Percentiles rank a stretch among this genome's conserved stretches.
Conservation (phyloP, 495 filamentous ascomycete genomes). For the Penicillium paradoxum region DNA sequence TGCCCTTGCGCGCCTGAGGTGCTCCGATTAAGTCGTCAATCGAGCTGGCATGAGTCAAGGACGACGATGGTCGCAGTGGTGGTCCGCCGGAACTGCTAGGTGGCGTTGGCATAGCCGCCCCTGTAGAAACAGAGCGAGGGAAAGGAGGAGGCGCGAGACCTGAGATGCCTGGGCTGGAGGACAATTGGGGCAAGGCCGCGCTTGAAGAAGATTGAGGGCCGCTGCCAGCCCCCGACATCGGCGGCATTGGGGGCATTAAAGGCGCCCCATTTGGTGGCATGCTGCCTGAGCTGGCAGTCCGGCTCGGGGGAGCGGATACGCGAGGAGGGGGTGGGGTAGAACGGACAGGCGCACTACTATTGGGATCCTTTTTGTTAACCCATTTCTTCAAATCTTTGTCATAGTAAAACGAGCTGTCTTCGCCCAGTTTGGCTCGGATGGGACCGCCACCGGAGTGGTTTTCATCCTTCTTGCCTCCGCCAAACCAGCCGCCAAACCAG, state of each 20-base stretch:
- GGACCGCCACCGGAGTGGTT: conserved; percentile 55
- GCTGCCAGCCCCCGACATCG: conserved; percentile 21
- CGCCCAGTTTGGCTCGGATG: conserved; percentile 91
- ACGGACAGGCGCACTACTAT: conserved; percentile 42
- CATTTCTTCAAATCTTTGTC: conserved; percentile 93
- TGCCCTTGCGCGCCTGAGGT: conserved; percentile 61
- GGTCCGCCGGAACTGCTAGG: conserved; percentile 25
- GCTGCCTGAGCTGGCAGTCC: conserved; percentile 35
- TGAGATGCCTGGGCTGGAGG: conserved; percentile 39
- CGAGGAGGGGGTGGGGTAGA: conserved; percentile 51
- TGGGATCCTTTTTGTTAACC: conserved; percentile 88
- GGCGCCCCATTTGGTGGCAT: conserved; percentile 29
- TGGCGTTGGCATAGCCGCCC: conserved; percentile 30
- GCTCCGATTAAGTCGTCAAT: conserved; percentile 82
- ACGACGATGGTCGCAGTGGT: conserved; percentile 53
- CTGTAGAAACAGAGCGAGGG: conserved; percentile 37
- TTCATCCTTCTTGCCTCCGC: conserved; percentile 63
- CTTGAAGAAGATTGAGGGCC: conserved; percentile 39
- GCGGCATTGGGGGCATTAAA: conserved; percentile 30
- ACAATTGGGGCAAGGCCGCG: conserved; percentile 28
- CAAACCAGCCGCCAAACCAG: conserved; percentile 87
- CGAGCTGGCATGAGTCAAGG: conserved; percentile 72
- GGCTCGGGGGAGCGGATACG: conserved; percentile 39
- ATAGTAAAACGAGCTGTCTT: conserved; percentile 88
- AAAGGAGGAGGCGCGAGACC: conserved; percentile 28